Evolutionary conservation across 352 stramenopile genomes (phyloP), one percentile per base, ranked within the genome.

Genomic region (Phytophthora kernoviae): DNA sequence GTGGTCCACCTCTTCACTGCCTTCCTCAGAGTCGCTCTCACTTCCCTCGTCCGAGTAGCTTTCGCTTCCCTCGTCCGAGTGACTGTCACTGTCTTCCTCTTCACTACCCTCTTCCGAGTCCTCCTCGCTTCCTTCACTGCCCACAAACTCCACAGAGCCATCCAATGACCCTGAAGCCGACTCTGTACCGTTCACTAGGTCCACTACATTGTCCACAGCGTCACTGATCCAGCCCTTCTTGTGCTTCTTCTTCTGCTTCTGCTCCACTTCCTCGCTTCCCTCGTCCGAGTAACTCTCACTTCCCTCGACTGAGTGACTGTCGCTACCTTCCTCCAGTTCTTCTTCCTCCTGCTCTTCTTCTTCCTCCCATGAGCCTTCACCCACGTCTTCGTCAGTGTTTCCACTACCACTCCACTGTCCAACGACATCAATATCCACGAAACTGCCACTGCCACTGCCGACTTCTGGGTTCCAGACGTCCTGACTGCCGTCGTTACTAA

Each of bases 351-450:
- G 49, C 26, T 62, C 54, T 9, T 65, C 59, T 39, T 61, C 32
- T 6, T 69, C 52, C 3, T 58, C 53, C 7, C 65, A 55, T 1
- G 41, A 62, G 1, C 50, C 41, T 9, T 61, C 49, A 0, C 63
- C 32, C 0, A 66, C 54, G 17, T 24, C 47, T 34, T 60, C 51
- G 10, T 67, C 55, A 5, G 52, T 64, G 21, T 62, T 56, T 6
- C 63, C 64, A 12, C 62, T 72, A n/a, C 65, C 59, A 10, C 67
- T 73, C 17, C 62, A 71, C 44, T 68, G 49, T 45, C 55, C 55
- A 42, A 69, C 55, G 33, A 43, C 30, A 1, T 53, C 36, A 5
- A 49, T 33, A 36, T 48, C 54, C 17, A 45, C 46, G 15, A 54
- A 17, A 22, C 48, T 62, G 9, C 48, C 46, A 18, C 58, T 69